Evolutionary conservation across 768 basidiomycete genomes (phyloP).

Genomic region (Tulasnella sp.): DNA sequence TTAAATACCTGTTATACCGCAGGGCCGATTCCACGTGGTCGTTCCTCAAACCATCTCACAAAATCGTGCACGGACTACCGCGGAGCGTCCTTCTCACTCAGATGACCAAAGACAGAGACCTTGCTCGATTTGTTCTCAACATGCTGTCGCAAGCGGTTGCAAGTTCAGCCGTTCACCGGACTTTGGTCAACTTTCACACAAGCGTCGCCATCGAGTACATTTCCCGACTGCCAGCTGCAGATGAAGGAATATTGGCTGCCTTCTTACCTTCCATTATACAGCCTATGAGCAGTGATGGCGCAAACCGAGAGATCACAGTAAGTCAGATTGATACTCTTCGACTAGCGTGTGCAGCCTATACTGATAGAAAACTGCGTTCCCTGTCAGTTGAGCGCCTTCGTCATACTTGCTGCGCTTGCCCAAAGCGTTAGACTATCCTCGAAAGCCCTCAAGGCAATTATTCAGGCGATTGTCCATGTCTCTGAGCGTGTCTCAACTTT

Average conservation of each 20-base stretch:
- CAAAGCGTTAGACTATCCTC: conserved; percentile 58
- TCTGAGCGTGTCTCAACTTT: conserved; percentile 44
- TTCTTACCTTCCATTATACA: conserved; percentile 45
- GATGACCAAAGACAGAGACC: conserved; percentile 65
- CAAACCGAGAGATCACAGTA: conserved; percentile 16
- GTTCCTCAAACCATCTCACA: conserved; percentile 71
- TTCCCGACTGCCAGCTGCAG: conserved; percentile 50
- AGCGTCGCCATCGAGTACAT: conserved; percentile 78
- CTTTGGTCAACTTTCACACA: conserved; percentile 77
- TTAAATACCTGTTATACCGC: background rate
- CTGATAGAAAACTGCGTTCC: background rate
- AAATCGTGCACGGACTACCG: conserved; percentile 69
- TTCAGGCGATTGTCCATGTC: conserved; percentile 48
- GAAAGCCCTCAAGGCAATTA: conserved; percentile 56
- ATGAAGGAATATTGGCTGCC: conserved; percentile 63
- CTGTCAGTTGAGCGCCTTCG: conserved; percentile 63
- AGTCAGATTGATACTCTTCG: background rate
- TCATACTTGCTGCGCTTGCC: conserved; percentile 66
- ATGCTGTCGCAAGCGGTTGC: conserved; percentile 51
- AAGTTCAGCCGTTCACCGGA: conserved; percentile 58
- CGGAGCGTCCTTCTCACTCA: conserved; percentile 68
- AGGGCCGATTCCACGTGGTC: conserved; percentile 50
- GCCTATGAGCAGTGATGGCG: background rate
- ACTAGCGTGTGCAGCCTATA: background rate
- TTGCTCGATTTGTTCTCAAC: conserved; percentile 65